Evolutionary conservation across 2,329 filamentous ascomycete species (phyloP).

Genomic region (Ophiostoma triangulosporum): DNA sequence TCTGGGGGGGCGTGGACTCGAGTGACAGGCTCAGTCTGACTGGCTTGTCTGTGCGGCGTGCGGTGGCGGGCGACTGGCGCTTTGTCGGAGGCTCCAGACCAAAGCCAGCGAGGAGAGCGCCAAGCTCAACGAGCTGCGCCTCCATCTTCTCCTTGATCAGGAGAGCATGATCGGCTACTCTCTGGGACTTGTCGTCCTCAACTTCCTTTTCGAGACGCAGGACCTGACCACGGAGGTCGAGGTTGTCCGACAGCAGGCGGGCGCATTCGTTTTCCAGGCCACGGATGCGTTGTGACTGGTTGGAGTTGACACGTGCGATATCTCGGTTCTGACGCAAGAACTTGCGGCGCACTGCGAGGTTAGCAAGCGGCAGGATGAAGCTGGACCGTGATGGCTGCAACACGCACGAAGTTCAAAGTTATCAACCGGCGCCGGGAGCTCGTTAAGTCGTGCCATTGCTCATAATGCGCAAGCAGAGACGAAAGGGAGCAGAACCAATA

Average conservation of each 20-base stretch:
- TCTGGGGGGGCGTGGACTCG: slow-evolving; percentile 16
- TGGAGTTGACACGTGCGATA: slow-evolving; percentile 65
- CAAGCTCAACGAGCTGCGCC: slow-evolving; percentile 57
- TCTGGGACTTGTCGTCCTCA: slow-evolving; percentile 43
- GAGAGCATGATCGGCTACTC: slow-evolving; percentile 51
- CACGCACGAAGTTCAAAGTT: slow-evolving; percentile 52
- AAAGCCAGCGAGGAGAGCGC: slow-evolving; percentile 50
- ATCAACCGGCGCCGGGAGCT: slow-evolving; percentile 54
- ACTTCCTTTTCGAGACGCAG: slow-evolving; percentile 55
- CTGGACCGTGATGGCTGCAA: neutral
- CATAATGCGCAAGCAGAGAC: slow-evolving; percentile 18
- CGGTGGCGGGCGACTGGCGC: slow-evolving; percentile 27
- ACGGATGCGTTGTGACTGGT: slow-evolving; percentile 63
- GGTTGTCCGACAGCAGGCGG: slow-evolving; percentile 64
- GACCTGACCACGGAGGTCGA: slow-evolving; percentile 57
- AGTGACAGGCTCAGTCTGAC: slow-evolving; percentile 18
- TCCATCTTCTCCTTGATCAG: slow-evolving; percentile 60
- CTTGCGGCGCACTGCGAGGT: slow-evolving; percentile 54
- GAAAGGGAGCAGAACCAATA: slow-evolving; percentile 10
- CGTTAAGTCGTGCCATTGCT: slow-evolving; percentile 70
- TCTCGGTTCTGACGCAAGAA: slow-evolving; percentile 76
- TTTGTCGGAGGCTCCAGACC: slow-evolving; percentile 46
- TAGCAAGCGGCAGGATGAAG: neutral
- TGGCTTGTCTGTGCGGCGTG: slow-evolving; percentile 32
- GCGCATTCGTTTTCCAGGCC: slow-evolving; percentile 63